Conservation (phyloP, 805 yeast species). For the Alloascoidea africana region DNA sequence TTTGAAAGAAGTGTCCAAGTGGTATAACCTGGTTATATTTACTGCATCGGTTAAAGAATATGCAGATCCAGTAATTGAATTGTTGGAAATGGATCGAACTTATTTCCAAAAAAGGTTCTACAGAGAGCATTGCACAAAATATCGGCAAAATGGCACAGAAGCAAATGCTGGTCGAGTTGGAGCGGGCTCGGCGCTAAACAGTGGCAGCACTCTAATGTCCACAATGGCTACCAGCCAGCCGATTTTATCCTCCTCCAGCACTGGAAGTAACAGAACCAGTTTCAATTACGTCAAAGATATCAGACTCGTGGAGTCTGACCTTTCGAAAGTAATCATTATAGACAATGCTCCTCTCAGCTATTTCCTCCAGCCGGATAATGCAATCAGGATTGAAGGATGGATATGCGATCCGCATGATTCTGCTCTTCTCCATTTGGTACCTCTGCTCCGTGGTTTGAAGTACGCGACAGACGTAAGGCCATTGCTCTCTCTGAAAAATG, state of each 20-base stretch:
- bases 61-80: constrained; percentile 94
- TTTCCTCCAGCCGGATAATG: constrained; percentile 72
- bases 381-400: constrained; percentile 94
- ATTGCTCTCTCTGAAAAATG: constrained; percentile 58
- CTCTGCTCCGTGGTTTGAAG: constrained; percentile 62
- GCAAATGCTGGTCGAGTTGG: too few species aligned
- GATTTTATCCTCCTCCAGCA: too few species aligned
- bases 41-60: constrained; percentile 92
- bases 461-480: constrained; percentile 75
- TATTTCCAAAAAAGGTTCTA: constrained; percentile 50
- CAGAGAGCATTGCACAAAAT: constrained; percentile 57
- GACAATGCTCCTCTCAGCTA: constrained; percentile 93
- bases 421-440: constrained; percentile 68
- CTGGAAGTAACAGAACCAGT: too few species aligned
- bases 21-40: constrained; percentile 85
- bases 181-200: too few species aligned
- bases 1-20: constrained; percentile 56
- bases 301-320: constrained; percentile 33
- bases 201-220: too few species aligned
- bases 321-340: constrained; percentile 57
- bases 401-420: constrained; percentile 88
- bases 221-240: too few species aligned
- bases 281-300: constrained; percentile 80
- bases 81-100: constrained; percentile 56
- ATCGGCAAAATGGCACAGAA: constrained; percentile 50